Base-by-base conservation (phyloP, 2,329 filamentous ascomycete genomes). In the Cladosporium sp. region DNA sequence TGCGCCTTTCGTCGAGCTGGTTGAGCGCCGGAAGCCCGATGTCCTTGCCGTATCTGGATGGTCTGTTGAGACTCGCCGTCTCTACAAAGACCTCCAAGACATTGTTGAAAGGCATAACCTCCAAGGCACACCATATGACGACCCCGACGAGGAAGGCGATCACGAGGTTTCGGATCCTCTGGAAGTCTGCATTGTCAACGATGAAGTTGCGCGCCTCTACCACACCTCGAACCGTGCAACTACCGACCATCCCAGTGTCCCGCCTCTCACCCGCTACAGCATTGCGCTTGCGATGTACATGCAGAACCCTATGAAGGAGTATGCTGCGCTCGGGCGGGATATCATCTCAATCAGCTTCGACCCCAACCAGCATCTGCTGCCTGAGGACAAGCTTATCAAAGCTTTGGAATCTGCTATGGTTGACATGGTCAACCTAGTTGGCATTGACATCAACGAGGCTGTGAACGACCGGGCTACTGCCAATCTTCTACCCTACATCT, bases 391-490 rank as follows among this genome's bases (percentile, higher is more conserved):
- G 73, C 78, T 98, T 37, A 75, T 85, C 57, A 90, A 88, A 67
- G 83, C 89, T 55, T 79, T 98, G 13, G 93, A 98, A 64, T 95
- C 88, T n/a, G 89, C 92, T 42, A 88, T 98, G 83, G 92, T 98
- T 9, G 93, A 98, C 67, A 95, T 95, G 80, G 93, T 98, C 61
- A 98, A 98, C 68, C 82, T 98, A 41, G 90, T 91, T 43, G 93
- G 93, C 65, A 89, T 98, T 35, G 89, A 97, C 63, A 86, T 98
- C 65, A 95, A 96, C 63, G 91, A 96, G 59, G 90, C 91, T 11
- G 84, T 95, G 52, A 79, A 78, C 40, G 89, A 96, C 68, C 67
- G 83, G 1, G 89, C 93, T 63, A 86, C 87, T 8, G 89, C 90
- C 11, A 93, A 92, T 59, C 79, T 98, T 1, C 77, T 98, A 35